phyloP scores from a whole-genome alignment of 768 basidiomycete species.

The Hygrophorus pudorinus region DNA sequence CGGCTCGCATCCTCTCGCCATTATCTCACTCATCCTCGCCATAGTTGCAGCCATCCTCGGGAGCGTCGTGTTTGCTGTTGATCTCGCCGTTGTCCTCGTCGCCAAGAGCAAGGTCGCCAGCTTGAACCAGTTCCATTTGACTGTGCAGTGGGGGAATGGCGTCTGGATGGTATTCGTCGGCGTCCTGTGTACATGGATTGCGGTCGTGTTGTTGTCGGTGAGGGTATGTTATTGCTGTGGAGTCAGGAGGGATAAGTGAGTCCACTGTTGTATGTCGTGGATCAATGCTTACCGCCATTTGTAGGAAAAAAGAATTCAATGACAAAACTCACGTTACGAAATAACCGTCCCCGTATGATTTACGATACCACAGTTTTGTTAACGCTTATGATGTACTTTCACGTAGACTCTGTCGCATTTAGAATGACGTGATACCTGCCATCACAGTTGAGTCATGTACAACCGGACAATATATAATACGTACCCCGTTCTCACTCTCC shows the following conservation, averaged over 20 bases:
- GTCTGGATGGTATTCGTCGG: constrained; percentile 65
- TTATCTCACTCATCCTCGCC: constrained; percentile 49
- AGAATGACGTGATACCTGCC: too few relatives aligned
- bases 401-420: too few relatives aligned
- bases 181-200: constrained; percentile 46
- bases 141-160: constrained; percentile 50
- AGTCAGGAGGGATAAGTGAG: constrained; percentile 25
- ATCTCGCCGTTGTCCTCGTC: constrained; percentile 50
- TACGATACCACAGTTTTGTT: too few relatives aligned
- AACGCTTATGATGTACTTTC: too few relatives aligned
- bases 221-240: constrained; percentile 63
- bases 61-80: constrained; percentile 47
- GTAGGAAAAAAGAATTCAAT: too few relatives aligned
- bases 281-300: too few relatives aligned
- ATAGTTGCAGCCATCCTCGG: constrained; percentile 46
- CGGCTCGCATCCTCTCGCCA: constrained; percentile 42
- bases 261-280: too few relatives aligned
- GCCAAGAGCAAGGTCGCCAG: constrained; percentile 34
- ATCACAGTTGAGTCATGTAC: too few relatives aligned
- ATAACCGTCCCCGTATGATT: too few relatives aligned
- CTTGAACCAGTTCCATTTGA: constrained; percentile 30
- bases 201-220: constrained; percentile 50
- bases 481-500: too few relatives aligned
- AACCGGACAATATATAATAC: too few relatives aligned
- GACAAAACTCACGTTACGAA: too few relatives aligned